phyloP scores from a whole-genome alignment of 352 stramenopile genomes.

The Globisporangium canariense region DNA sequence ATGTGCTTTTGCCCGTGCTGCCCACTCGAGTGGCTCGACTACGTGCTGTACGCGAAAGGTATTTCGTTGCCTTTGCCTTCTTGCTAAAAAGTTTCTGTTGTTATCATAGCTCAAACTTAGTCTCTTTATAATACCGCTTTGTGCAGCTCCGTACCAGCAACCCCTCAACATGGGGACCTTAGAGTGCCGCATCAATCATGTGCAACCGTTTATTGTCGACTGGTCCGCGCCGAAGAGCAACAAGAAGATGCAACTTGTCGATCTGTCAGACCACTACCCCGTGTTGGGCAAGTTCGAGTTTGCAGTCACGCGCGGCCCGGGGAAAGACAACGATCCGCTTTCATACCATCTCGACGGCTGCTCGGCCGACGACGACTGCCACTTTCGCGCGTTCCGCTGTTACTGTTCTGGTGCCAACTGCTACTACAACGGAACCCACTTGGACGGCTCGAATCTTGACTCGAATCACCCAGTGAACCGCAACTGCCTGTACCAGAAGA shows the following conservation, averaged over 20 bases:
- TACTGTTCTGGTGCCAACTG: slow-evolving; percentile 66
- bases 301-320: slow-evolving; percentile 34
- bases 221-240: slow-evolving; percentile 59
- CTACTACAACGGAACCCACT: slow-evolving; percentile 58
- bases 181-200: slow-evolving; percentile 51
- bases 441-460: slow-evolving; percentile 44
- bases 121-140: neutral
- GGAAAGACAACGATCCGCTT: slow-evolving; percentile 45
- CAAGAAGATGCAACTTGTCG: slow-evolving; percentile 53
- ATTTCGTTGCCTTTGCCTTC: neutral
- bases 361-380: slow-evolving; percentile 67
- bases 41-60: slow-evolving; percentile 75
- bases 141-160: slow-evolving; percentile 66
- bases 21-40: slow-evolving; percentile 80
- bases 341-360: slow-evolving; percentile 74
- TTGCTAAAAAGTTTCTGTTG: neutral
- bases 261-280: slow-evolving; percentile 80
- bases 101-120: neutral
- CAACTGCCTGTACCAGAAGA: slow-evolving; percentile 75
- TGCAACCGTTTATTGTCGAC: slow-evolving; percentile 51
- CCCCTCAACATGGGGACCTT: slow-evolving; percentile 48
- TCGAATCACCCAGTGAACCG: slow-evolving; percentile 68
- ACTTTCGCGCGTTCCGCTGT: slow-evolving; percentile 65
- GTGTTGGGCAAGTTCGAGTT: slow-evolving; percentile 73
- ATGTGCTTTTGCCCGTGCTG: slow-evolving; percentile 83